A percentile compares a stretch with the other conserved stretches of the same genome.
phyloP scores from a whole-genome alignment of 306 rosid genomes.

The Fragaria ananassa region DNA sequence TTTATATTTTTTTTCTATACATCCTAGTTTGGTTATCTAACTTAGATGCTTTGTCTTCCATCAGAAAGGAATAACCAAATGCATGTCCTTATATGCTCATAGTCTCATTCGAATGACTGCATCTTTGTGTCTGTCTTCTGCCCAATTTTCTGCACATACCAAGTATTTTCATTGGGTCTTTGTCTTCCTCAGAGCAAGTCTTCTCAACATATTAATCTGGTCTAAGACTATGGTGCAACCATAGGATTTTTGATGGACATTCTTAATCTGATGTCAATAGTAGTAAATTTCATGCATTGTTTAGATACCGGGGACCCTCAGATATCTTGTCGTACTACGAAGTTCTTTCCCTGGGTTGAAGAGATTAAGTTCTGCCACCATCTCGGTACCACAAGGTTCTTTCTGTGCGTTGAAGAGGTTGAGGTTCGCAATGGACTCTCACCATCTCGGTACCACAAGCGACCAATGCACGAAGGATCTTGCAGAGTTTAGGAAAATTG shows the following conservation, averaged over 20 bases:
- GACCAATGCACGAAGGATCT: too few relatives aligned
- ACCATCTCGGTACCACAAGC: too few relatives aligned
- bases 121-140: background rate
- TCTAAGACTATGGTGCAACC: background rate
- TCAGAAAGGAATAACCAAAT: background rate
- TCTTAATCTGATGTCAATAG: background rate
- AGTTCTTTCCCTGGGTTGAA: background rate
- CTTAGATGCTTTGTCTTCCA: background rate
- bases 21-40: background rate
- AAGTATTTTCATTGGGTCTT: background rate
- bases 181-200: background rate
- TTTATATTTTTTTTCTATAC: background rate
- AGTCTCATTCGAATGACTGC: background rate
- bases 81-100: background rate
- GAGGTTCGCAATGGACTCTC: too few relatives aligned
- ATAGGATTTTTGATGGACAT: background rate
- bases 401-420: too few relatives aligned
- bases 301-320: background rate
- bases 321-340: too few relatives aligned
- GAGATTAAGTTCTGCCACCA: background rate
- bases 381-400: too few relatives aligned
- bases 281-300: background rate
- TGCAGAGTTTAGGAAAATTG: too few relatives aligned
- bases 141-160: background rate
- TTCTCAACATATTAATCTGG: background rate